Conservation (phyloP, 768 basidiomycete species). For the Leucosporidium scottii region DNA sequence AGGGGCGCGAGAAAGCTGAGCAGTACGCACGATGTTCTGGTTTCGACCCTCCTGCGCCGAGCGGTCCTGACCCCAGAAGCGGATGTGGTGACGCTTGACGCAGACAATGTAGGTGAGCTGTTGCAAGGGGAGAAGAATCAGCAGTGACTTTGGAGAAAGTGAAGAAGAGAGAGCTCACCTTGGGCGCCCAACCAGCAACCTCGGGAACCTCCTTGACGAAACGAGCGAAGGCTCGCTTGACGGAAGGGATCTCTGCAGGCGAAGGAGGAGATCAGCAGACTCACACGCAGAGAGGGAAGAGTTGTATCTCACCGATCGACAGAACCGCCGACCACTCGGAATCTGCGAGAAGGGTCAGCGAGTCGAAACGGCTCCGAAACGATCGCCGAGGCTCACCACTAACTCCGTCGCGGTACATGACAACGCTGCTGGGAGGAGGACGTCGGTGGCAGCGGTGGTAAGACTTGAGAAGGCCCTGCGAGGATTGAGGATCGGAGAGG, state of each 20-base stretch:
- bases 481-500: not conserved
- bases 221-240: not conserved
- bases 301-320: too few species aligned
- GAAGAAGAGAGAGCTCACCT: not conserved
- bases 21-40: not conserved
- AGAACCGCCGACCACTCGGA: not conserved
- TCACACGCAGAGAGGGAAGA: not conserved
- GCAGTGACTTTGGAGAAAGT: too few species aligned
- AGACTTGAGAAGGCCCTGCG: slow-evolving; percentile 11
- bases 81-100: slow-evolving; percentile 21
- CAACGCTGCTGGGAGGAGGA: not conserved
- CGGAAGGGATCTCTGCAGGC: slow-evolving; percentile 2
- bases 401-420: slow-evolving; percentile 26
- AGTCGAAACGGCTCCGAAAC: not conserved
- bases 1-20: too few species aligned
- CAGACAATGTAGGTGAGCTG: slow-evolving; percentile 13
- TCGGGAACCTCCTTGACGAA: not conserved
- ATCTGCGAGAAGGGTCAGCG: not conserved
- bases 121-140: not conserved
- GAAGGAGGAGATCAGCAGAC: not conserved
- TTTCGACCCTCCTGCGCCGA: not conserved
- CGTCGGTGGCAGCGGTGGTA: not conserved
- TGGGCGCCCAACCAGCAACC: not conserved
- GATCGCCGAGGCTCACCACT: not conserved
- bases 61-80: slow-evolving; percentile 1